A percentile compares a stretch with the other conserved stretches of the same genome.
phyloP scores from a whole-genome alignment of 495 filamentous ascomycete species.

The Hyaloscypha bicolor region DNA sequence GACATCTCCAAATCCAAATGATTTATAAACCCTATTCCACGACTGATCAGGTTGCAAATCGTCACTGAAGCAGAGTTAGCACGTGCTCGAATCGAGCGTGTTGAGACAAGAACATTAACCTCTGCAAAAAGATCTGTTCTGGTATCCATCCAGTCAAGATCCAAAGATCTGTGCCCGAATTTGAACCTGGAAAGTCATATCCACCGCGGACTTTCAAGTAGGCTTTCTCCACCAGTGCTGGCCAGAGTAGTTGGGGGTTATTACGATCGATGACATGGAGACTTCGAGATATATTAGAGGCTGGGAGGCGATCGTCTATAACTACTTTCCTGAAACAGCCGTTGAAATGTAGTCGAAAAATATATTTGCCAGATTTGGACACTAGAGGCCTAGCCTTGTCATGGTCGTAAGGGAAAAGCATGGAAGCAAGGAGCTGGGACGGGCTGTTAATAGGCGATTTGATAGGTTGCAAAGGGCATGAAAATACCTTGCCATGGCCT shows the following conservation, averaged over 20 bases:
- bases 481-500: slow-evolving; percentile 58
- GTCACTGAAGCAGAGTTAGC: slow-evolving; percentile 44
- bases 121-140: slow-evolving; percentile 89
- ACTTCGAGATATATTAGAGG: slow-evolving; percentile 68
- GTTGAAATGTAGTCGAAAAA: slow-evolving; percentile 92
- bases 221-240: slow-evolving; percentile 94
- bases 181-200: slow-evolving; percentile 98
- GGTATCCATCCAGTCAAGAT: slow-evolving; percentile 95
- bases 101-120: slow-evolving; percentile 36
- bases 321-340: slow-evolving; percentile 84
- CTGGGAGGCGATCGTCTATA: slow-evolving; percentile 90
- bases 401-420: slow-evolving; percentile 73
- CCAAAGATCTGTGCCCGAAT: slow-evolving; percentile 92
- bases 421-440: slow-evolving; percentile 64
- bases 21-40: slow-evolving; percentile 76
- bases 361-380: slow-evolving; percentile 84
- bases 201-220: slow-evolving; percentile 96
- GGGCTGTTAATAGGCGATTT: neutral
- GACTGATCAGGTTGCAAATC: slow-evolving; percentile 72
- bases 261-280: slow-evolving; percentile 89
- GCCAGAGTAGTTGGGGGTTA: slow-evolving; percentile 78
- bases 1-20: slow-evolving; percentile 78
- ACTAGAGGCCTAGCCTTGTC: slow-evolving; percentile 52
- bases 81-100: slow-evolving; percentile 11
- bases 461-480: neutral